Evolutionary conservation across 495 filamentous ascomycete species (phyloP).

Genomic region (Hyaloscypha bicolor): DNA sequence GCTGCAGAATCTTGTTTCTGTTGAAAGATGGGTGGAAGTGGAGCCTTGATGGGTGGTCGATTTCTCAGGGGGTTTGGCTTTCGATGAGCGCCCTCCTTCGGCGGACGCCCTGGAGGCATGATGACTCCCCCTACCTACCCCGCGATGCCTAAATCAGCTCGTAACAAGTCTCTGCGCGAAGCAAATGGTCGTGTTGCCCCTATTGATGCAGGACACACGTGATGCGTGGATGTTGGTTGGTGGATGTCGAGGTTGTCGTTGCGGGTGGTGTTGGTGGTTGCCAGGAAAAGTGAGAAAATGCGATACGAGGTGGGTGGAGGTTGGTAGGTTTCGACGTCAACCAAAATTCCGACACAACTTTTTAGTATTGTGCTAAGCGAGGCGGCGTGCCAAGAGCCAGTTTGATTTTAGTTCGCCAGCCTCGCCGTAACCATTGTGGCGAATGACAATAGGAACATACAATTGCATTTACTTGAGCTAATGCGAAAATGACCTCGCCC

Average conservation of each 20-base stretch:
- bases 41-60: conserved; percentile 24
- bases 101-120: neutral
- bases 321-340: neutral
- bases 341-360: neutral
- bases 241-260: neutral
- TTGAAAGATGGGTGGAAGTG: conserved; percentile 10
- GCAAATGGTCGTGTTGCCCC: neutral
- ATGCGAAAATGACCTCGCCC: too few species aligned
- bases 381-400: neutral
- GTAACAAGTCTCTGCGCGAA: neutral
- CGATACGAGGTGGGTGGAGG: neutral
- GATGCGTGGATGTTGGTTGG: conserved; percentile 14
- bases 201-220: conserved; percentile 15
- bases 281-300: conserved; percentile 4
- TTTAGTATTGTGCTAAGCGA: conserved; percentile 6
- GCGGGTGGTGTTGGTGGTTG: conserved; percentile 16
- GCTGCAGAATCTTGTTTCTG: conserved; percentile 18
- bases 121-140: conserved; percentile 15
- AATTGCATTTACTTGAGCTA: neutral
- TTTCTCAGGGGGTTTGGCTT: conserved; percentile 25
- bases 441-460: neutral
- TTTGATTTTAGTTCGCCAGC: neutral
- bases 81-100: neutral
- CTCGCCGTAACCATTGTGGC: neutral
- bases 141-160: conserved; percentile 8